phyloP scores from a whole-genome alignment of 768 basidiomycete genomes.

The Crepidotus variabilis region DNA sequence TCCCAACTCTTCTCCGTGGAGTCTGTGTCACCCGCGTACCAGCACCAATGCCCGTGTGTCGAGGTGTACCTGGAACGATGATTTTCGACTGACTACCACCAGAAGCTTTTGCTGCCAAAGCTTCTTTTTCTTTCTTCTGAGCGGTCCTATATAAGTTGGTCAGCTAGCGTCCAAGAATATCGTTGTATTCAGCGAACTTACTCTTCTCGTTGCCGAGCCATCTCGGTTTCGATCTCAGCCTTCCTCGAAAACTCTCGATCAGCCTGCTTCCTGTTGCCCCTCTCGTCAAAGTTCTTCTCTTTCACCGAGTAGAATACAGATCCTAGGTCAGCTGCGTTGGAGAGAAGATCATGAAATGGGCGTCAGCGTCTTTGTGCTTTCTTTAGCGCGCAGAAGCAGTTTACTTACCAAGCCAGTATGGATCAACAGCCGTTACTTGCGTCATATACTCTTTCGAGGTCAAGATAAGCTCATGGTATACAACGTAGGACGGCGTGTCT shows the following conservation, averaged over 20 bases:
- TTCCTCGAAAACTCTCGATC: conserved; percentile 90
- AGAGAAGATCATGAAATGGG: too few species aligned
- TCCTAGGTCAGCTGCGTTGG: conserved; percentile 75
- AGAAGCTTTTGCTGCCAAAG: conserved; percentile 48
- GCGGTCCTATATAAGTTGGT: conserved; percentile 41
- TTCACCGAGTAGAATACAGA: conserved; percentile 97
- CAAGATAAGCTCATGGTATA: conserved; percentile 94
- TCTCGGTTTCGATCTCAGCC: conserved; percentile 90
- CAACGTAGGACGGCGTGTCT: conserved; percentile 95
- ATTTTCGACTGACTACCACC: conserved; percentile 57
- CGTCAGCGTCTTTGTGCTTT: conserved; percentile 57
- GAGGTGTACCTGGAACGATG: conserved; percentile 78
- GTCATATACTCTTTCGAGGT: conserved; percentile 99
- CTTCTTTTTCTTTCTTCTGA: conserved; percentile 60
- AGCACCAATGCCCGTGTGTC: conserved; percentile 64
- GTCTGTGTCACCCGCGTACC: conserved; percentile 67
- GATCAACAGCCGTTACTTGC: conserved; percentile 95
- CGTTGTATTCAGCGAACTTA: conserved; percentile 27
- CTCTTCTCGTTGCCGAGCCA: conserved; percentile 82
- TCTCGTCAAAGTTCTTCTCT: conserved; percentile 95
- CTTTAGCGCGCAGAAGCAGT: not conserved
- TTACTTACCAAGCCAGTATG: conserved; percentile 89
- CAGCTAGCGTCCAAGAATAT: conserved; percentile 5
- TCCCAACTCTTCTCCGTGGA: conserved; percentile 68
- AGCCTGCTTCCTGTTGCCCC: conserved; percentile 69